These are phyloP conservation scores for Cephalotrichum gorgonifer DNA, from an alignment of 2,329 filamentous ascomycete species.

Conservation along the genomic window DNA sequence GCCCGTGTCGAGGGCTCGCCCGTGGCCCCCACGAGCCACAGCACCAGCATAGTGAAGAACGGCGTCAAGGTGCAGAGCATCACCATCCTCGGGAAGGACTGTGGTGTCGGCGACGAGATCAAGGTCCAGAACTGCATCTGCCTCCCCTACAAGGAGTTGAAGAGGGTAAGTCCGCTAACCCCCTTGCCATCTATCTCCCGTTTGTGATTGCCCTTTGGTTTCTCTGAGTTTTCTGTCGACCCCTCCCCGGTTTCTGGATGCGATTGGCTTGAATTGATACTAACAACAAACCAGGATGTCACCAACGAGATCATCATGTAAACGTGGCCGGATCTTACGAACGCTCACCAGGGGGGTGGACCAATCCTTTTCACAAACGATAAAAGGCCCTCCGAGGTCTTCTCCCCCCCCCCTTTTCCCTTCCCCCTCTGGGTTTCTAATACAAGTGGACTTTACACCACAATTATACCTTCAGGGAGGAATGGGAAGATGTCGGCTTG, in stretches of 20 bases:
- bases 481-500: no score
- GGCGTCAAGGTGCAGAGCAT: conserved; percentile 98
- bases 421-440: no score
- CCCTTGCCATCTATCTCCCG: no score
- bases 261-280: conserved; percentile 5
- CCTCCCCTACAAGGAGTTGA: conserved; percentile 94
- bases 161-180: conserved; percentile 52
- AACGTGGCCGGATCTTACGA: conserved; percentile 11
- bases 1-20: conserved; percentile 93
- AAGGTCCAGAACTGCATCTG: conserved; percentile 97
- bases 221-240: conserved; percentile 38
- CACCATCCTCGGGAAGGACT: conserved; percentile 95
- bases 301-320: conserved; percentile 89
- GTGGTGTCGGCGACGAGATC: conserved; percentile 84
- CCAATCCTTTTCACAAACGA: no score
- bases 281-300: conserved; percentile 50
- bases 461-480: no score
- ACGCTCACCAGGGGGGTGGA: background rate
- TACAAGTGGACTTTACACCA: no score
- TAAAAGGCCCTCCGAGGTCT: no score
- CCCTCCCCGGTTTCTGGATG: background rate
- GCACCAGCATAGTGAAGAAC: conserved; percentile 92
- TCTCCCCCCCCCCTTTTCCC: no score
- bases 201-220: background rate
- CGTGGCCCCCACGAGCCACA: conserved; percentile 77